A percentile compares a stretch with the other conserved stretches of the same genome.
Conservation (phyloP, 768 basidiomycete genomes). For the Infundibulicybe gibba region DNA sequence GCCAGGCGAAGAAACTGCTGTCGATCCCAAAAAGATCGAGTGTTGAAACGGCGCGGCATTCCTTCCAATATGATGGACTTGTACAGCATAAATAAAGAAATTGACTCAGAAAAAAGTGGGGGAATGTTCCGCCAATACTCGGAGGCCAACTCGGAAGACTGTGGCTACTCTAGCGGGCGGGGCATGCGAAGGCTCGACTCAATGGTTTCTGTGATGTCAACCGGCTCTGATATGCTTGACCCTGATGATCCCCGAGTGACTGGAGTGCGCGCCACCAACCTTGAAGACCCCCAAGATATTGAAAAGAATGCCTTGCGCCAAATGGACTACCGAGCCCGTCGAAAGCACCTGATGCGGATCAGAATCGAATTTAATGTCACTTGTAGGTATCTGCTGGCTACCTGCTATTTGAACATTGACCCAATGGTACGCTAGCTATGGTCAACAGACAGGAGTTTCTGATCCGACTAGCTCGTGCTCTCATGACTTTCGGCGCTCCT, state of each 20-base stretch:
- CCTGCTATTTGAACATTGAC: slow-evolving; percentile 1
- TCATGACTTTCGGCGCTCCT: slow-evolving; percentile 92
- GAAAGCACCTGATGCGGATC: slow-evolving; percentile 60
- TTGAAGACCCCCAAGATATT: slow-evolving; percentile 59
- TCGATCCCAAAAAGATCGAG: slow-evolving; percentile 25
- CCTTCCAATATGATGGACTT: slow-evolving; percentile 51
- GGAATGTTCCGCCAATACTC: slow-evolving; percentile 9
- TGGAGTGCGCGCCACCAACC: slow-evolving; percentile 43
- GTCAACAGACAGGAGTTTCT: slow-evolving; percentile 82
- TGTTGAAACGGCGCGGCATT: slow-evolving; percentile 39
- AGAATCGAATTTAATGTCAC: slow-evolving; percentile 75
- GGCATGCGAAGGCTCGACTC: slow-evolving; percentile 39
- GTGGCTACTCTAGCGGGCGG: slow-evolving; percentile 17
- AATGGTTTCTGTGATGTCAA: slow-evolving; percentile 34
- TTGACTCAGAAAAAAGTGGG: slow-evolving; percentile 10
- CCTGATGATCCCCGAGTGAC: slow-evolving; percentile 72
- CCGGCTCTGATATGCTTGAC: slow-evolving; percentile 54
- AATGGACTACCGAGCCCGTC: slow-evolving; percentile 66
- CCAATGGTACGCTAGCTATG: slow-evolving; percentile 47
- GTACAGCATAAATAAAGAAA: slow-evolving; percentile 34
- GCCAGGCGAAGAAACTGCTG: slow-evolving; percentile 15
- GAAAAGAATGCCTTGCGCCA: slow-evolving; percentile 57
- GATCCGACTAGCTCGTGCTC: slow-evolving; percentile 76
- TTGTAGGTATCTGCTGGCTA: slow-evolving; percentile 35
- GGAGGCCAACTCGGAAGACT: slow-evolving; percentile 14